Conservation (phyloP, 2,329 filamentous ascomycete species). For the Chrysosphaeria jannelii region DNA sequence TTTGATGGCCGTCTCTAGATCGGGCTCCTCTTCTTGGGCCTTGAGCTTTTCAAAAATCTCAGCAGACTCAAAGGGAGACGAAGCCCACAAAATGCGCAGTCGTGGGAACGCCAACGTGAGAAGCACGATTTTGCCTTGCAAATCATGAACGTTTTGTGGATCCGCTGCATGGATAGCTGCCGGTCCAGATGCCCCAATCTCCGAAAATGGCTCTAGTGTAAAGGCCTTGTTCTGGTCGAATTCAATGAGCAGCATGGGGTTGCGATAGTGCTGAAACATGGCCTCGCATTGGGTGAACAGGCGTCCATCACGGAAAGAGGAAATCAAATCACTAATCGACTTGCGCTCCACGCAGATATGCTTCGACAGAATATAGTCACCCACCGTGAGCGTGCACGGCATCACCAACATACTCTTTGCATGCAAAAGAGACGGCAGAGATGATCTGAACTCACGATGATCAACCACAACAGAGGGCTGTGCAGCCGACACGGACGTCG, state of each 20-base stretch:
- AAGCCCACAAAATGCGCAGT: slow-evolving; percentile 80
- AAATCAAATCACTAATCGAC: slow-evolving; percentile 69
- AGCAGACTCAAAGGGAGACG: slow-evolving; percentile 77
- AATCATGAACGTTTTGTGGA: slow-evolving; percentile 30
- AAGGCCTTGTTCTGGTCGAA: slow-evolving; percentile 96
- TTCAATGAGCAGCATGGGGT: slow-evolving; percentile 76
- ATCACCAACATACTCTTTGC: slow-evolving; percentile 68
- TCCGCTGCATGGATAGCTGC: slow-evolving; percentile 13
- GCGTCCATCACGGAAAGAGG: slow-evolving; percentile 71
- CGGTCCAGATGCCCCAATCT: slow-evolving; percentile 17
- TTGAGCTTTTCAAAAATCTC: slow-evolving; percentile 92
- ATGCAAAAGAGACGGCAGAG: slow-evolving; percentile 69
- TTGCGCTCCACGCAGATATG: slow-evolving; percentile 86
- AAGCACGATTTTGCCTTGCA: slow-evolving; percentile 77
- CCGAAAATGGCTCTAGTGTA: slow-evolving; percentile 58
- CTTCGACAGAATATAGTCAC: slow-evolving; percentile 81
- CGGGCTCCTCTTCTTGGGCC: slow-evolving; percentile 64
- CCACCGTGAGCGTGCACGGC: slow-evolving; percentile 85
- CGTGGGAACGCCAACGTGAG: slow-evolving; percentile 76
- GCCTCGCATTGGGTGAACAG: slow-evolving; percentile 77
- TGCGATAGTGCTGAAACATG: slow-evolving; percentile 83
- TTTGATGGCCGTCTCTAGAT: slow-evolving; percentile 62
- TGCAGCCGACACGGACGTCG: slow-evolving; percentile 68
- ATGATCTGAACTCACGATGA: slow-evolving; percentile 84
- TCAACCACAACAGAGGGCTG: slow-evolving; percentile 83